A percentile compares a stretch with the other conserved stretches of the same genome.
phyloP scores from a whole-genome alignment of 495 filamentous ascomycete species.

The Cairneyella variabilis region DNA sequence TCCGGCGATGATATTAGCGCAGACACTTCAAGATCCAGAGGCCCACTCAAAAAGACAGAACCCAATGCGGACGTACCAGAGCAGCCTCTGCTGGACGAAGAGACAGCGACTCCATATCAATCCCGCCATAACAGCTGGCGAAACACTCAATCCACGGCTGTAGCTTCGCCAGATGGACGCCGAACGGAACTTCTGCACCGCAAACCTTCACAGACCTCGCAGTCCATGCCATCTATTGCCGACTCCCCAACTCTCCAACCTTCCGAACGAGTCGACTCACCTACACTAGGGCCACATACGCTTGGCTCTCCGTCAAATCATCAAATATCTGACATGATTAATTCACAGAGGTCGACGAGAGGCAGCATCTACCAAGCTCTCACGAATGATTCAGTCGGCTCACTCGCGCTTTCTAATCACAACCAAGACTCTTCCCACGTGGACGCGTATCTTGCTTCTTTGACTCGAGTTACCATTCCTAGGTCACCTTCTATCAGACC shows the following conservation, averaged over 20 bases:
- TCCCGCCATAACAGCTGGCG: conserved; percentile 33
- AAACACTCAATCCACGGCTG: conserved; percentile 43
- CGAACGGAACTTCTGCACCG: conserved; percentile 11
- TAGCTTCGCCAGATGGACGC: conserved; percentile 28
- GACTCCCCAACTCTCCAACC: conserved; percentile 38
- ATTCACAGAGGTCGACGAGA: conserved; percentile 45
- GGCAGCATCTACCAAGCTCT: conserved; percentile 47
- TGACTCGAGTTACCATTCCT: conserved; percentile 30
- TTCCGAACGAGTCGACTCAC: conserved; percentile 47
- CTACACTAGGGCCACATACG: conserved; percentile 48
- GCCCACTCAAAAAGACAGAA: conserved; percentile 5
- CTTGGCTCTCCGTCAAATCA: conserved; percentile 37
- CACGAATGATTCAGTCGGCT: conserved; percentile 47
- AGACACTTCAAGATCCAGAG: conserved; percentile 8
- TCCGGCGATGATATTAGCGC: conserved; percentile 18
- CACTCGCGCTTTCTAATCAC: conserved; percentile 37
- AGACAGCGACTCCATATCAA: conserved; percentile 8
- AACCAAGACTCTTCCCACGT: conserved; percentile 23
- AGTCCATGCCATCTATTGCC: conserved; percentile 16
- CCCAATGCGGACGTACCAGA: conserved; percentile 23
- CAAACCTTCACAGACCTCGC: conserved; percentile 12
- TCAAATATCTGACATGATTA: conserved; percentile 51
- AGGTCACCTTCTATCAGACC: conserved; percentile 36
- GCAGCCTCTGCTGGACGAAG: conserved; percentile 18
- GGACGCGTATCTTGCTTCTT: conserved; percentile 36